Conservation (phyloP, 441 rosid genomes). For the Pelargonium australe region DNA sequence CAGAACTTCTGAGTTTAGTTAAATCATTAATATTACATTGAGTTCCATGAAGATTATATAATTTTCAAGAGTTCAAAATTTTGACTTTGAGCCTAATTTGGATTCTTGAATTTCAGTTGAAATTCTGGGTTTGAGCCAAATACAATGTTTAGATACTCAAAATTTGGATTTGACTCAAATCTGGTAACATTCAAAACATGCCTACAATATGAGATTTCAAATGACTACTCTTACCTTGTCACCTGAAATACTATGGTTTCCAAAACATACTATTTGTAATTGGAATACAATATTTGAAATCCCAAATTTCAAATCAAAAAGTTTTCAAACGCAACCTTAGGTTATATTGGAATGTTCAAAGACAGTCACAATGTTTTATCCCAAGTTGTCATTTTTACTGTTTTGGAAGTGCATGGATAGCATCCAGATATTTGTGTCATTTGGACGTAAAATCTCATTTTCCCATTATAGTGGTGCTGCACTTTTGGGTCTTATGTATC, state of each 20-base stretch:
- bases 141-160: too few relatives aligned
- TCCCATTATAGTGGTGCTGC: background rate
- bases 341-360: background rate
- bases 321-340: background rate
- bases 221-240: too few relatives aligned
- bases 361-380: background rate
- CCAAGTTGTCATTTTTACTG: background rate
- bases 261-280: too few relatives aligned
- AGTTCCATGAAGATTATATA: background rate
- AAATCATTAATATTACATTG: background rate
- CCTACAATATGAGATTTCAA: too few relatives aligned
- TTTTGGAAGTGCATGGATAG: background rate
- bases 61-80: background rate
- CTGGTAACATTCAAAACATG: too few relatives aligned
- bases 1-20: background rate
- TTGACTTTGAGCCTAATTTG: too few relatives aligned
- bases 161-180: too few relatives aligned
- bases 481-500: conserved; percentile 3
- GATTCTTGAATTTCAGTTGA: too few relatives aligned
- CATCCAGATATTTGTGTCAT: conserved; percentile 5
- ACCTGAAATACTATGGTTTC: too few relatives aligned
- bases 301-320: too few relatives aligned
- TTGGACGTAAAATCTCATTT: background rate
- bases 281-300: too few relatives aligned
- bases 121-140: too few relatives aligned